Evolutionary conservation across 2,329 filamentous ascomycete species (phyloP), one percentile per base, ranked within the genome.

Genomic region (Davidsoniella eucalypti): DNA sequence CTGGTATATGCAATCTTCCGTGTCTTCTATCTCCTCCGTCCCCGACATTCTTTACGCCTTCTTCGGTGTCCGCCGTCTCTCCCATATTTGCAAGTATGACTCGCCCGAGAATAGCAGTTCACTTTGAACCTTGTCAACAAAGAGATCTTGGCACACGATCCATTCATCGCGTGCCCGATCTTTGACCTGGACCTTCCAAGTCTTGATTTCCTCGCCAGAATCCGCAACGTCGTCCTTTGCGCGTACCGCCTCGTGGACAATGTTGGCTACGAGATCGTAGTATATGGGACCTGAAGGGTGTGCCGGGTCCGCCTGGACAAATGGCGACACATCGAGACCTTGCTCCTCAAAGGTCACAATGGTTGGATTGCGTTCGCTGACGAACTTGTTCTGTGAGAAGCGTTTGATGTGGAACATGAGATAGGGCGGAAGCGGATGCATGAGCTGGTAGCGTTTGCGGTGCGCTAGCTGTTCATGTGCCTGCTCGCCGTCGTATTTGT

Each of bases 1-100:
- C 9, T 43, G 18, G 18, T 43, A 43, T 43, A 43, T 39, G 12
- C 17, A 38, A 7, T 33, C 18, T 23, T 16, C 17, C 33, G 3
- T 17, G 25, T 23, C n/a, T 39, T 29, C 37, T n/a, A 40, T 39
- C 18, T 17, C 49, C 14, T 8, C 16, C 38, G 29, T 47, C 29
- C 33, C 39, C 17, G 3, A 9, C 14, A 10, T 21, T 33, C 26
- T 16, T 40, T 17, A 39, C 18, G 17, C 37, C 18, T 17, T 25
- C 23, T 21, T 23, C 21, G 17, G 12, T 54, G 69, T 70, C 61
- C 76, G 81, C 65, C 87, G 76, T 64, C 84, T 73, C 69, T 96
- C 92, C 92, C 92, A 96, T 42, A 98, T 78, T 75, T 96, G 93
- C 52, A 96, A 67, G 69, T 96, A 96, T 51, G 84, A 84, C 72